Evolutionary conservation across 495 filamentous ascomycete species (phyloP).

Genomic region (Hyphodiscus hymeniophilus): DNA sequence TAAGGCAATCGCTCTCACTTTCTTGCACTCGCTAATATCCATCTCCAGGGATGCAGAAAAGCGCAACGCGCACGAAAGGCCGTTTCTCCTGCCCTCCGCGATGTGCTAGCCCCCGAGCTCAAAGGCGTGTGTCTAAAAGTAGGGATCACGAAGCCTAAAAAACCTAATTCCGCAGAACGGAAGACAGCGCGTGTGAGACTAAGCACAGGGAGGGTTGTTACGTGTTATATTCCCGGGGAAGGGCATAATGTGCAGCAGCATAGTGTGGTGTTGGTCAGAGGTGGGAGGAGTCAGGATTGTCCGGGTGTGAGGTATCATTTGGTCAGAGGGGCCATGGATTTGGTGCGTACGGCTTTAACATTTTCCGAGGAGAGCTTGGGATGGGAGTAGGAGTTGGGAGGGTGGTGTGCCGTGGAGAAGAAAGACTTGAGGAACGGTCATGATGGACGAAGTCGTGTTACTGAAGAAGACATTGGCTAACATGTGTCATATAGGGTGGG

Average conservation of each 20-base stretch:
- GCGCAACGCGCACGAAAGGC: constrained; percentile 70
- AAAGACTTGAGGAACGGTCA: not conserved
- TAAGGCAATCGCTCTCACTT: constrained; percentile 27
- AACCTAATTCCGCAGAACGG: constrained; percentile 92
- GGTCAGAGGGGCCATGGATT: constrained; percentile 85
- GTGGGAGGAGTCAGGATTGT: constrained; percentile 90
- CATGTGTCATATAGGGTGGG: constrained; percentile 57
- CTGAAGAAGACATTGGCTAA: constrained; percentile 13
- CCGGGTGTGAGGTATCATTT: constrained; percentile 95
- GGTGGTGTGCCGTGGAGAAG: not conserved
- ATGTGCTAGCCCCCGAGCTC: constrained; percentile 62
- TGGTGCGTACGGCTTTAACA: constrained; percentile 52
- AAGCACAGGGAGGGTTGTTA: constrained; percentile 79
- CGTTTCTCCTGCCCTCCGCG: constrained; percentile 73
- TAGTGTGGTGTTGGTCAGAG: constrained; percentile 87
- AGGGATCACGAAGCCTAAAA: constrained; percentile 89
- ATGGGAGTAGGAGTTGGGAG: not conserved
- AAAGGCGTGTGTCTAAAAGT: constrained; percentile 96
- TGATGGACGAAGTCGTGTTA: constrained; percentile 6
- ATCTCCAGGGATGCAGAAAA: constrained; percentile 60
- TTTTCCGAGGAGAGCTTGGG: no score
- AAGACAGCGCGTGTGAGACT: constrained; percentile 86
- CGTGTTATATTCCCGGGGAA: constrained; percentile 90
- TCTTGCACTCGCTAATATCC: not conserved
- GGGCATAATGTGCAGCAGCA: constrained; percentile 99